phyloP scores from a whole-genome alignment of 2,329 filamentous ascomycete species.

The Trichoderma sp. region DNA sequence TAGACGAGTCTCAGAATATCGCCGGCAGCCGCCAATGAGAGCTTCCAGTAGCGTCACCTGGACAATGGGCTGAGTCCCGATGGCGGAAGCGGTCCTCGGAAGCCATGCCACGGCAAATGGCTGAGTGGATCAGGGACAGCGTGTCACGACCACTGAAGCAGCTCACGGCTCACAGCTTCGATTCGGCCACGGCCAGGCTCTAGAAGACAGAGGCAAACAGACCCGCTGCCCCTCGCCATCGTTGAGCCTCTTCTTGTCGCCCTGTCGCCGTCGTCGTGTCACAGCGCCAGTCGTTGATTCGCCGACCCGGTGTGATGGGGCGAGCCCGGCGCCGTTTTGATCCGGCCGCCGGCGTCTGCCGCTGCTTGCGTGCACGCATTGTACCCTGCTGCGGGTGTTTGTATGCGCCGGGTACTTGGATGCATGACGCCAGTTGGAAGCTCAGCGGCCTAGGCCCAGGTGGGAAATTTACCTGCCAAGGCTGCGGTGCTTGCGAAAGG shows the following conservation, averaged over 20 bases:
- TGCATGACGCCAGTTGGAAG: neutral
- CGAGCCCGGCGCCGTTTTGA: conserved; percentile 14
- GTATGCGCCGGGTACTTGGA: neutral
- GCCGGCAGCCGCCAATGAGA: neutral
- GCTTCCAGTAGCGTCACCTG: conserved; percentile 7
- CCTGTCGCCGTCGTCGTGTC: conserved; percentile 10
- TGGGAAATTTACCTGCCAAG: conserved; percentile 7
- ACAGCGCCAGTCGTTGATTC: conserved; percentile 24
- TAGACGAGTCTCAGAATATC: neutral
- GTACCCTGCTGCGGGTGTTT: neutral
- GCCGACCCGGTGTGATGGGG: conserved; percentile 17
- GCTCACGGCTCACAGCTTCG: neutral
- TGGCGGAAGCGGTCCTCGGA: neutral
- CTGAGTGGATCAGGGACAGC: neutral
- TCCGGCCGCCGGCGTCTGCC: conserved; percentile 18
- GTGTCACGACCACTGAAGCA: neutral
- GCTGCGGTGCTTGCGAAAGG: conserved; percentile 23
- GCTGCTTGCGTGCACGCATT: neutral
- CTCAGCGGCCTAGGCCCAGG: neutral
- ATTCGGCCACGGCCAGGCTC: neutral
- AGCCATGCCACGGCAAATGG: neutral
- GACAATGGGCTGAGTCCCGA: neutral
- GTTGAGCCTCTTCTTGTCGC: neutral
- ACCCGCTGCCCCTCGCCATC: neutral
- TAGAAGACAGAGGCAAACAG: neutral